Evolutionary conservation across 2,329 filamentous ascomycete genomes (phyloP), one percentile per base, ranked within the genome.

Genomic region (Aspergillus texensis): DNA sequence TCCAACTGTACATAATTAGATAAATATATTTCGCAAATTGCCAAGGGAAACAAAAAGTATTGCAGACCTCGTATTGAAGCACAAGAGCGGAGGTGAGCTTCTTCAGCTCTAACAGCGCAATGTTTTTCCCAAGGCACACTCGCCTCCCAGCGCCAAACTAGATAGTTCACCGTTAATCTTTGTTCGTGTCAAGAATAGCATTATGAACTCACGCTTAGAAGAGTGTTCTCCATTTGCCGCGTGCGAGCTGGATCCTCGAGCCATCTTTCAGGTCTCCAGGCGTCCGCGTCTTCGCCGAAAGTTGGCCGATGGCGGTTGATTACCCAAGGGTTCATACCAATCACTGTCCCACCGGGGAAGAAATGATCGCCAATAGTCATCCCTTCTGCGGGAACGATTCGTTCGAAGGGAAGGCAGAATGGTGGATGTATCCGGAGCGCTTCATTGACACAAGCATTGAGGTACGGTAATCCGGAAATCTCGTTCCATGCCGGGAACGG

Each of bases 401-500:
- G 85, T 77, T 94, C 91, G 50, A 94, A 82, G 0, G 89, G 87
- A 3, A 93, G 80, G 0, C 91, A 91, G 0, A 89, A 84, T 0
- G 91, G 90, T 0, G 91, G 91, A 73, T 94, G 90, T 68, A 92
- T 75, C 12, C 91, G 86, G 80, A 94, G 91, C 4, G 89, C 86
- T 75, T 95, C 92, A 72, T 94, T 91, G 70, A 94, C 84, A 61
- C 88, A 89, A 4, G 91, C 91, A 71, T 93, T 90, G 6, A 95
- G 86, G 74, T 94, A 95, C 0, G 87, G 86, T 2, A 95, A 82
- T 60, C 85, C 86, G 74, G 91, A 89, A 57, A 41, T 24, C 28
- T 61, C 83, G 84, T 76, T 93, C 88, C 36, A 86, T 74, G 86
- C 89, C 91, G 3, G 86, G 89, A 10, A 92, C 88, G 5, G 88